Conservation (phyloP, 116 monocot species). For the Trichopus zeylanicus region DNA sequence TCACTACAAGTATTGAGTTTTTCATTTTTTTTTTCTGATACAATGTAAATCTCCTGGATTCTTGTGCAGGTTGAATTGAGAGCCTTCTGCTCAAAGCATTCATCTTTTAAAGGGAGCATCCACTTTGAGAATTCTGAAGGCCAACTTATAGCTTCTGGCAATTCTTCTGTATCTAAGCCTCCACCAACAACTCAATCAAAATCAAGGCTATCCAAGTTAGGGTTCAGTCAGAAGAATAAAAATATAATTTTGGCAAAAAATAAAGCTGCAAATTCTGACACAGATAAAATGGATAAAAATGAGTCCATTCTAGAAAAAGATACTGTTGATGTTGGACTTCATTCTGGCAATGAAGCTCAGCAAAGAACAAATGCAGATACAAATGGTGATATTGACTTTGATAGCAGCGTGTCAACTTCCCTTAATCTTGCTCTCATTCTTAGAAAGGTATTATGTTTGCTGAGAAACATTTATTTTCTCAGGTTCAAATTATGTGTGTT, state of each 20-base stretch:
- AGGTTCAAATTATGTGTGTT: neutral
- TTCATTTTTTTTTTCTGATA: neutral
- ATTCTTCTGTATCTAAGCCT: slow-evolving; percentile 18
- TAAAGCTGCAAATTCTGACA: slow-evolving; percentile 4
- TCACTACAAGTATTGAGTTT: too few species aligned
- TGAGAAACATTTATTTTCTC: neutral
- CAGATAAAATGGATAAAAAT: slow-evolving; percentile 18
- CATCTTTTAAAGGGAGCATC: slow-evolving; percentile 17
- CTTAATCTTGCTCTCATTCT: slow-evolving; percentile 26
- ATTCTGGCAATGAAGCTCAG: slow-evolving; percentile 8
- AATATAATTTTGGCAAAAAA: slow-evolving; percentile 27
- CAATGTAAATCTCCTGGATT: neutral
- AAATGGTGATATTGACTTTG: slow-evolving; percentile 14
- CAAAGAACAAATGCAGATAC: slow-evolving; percentile 13
- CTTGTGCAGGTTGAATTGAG: slow-evolving; percentile 76
- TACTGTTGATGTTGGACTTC: slow-evolving; percentile 7
- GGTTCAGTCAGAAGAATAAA: slow-evolving; percentile 38
- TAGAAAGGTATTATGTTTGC: slow-evolving; percentile 1
- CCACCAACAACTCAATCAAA: slow-evolving; percentile 11
- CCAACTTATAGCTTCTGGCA: neutral
- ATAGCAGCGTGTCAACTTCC: slow-evolving; percentile 12
- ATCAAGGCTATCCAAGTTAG: slow-evolving; percentile 43
- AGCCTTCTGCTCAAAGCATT: slow-evolving; percentile 85
- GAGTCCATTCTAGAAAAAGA: slow-evolving; percentile 17
- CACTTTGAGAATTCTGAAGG: slow-evolving; percentile 6